Evolutionary conservation across 176 grass and related monocot genomes (phyloP).

Genomic region (Lolium multiflorum): DNA sequence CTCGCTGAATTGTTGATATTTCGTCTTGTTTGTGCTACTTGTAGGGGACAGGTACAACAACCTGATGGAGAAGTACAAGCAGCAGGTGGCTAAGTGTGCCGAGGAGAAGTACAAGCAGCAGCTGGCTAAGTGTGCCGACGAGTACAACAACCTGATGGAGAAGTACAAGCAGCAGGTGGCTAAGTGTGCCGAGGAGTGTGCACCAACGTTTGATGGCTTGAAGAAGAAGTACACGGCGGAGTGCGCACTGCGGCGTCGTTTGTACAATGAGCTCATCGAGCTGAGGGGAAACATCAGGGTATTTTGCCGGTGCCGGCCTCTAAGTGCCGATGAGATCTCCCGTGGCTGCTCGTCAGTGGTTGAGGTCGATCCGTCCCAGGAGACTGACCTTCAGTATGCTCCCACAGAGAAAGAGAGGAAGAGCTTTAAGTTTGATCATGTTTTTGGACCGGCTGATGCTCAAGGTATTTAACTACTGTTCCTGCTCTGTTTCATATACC

Average conservation of each 20-base stretch:
- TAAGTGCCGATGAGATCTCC: constrained; percentile 69
- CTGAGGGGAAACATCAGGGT: constrained; percentile 94
- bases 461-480: constrained; percentile 66
- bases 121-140: constrained; percentile 59
- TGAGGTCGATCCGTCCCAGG: constrained; percentile 61
- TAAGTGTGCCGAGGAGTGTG: constrained; percentile 73
- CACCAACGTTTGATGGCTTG: constrained; percentile 54
- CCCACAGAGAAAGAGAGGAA: constrained; percentile 70
- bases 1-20: constrained; percentile 1
- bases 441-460: constrained; percentile 68
- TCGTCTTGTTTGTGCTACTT: constrained; percentile 45
- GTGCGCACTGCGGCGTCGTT: constrained; percentile 57
- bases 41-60: constrained; percentile 69
- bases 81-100: not conserved
- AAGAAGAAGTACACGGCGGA: constrained; percentile 76
- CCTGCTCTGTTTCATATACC: constrained; percentile 3
- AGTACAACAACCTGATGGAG: constrained; percentile 66
- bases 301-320: constrained; percentile 81
- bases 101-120: constrained; percentile 51
- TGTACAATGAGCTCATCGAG: constrained; percentile 91
- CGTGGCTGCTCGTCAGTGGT: constrained; percentile 63
- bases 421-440: constrained; percentile 80
- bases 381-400: constrained; percentile 69
- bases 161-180: constrained; percentile 54
- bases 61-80: constrained; percentile 57